Evolutionary conservation across 208 protist species (phyloP), one percentile per base, ranked within the genome.

Genomic region (Strigomonas galati): DNA sequence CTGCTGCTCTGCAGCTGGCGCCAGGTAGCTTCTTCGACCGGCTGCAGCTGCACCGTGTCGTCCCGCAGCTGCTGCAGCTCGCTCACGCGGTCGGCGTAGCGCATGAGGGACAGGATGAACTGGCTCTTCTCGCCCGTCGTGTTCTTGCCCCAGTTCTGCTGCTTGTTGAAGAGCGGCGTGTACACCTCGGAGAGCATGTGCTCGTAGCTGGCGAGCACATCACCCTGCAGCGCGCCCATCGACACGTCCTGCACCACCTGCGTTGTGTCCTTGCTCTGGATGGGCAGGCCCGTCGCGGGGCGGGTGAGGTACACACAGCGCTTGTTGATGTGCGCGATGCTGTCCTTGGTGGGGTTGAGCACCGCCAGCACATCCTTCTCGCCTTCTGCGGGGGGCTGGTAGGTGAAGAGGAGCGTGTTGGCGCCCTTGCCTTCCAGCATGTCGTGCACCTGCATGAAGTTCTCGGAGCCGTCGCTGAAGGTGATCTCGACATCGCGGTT

Each of bases 131-230:
- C 86, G 40, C 89, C 76, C 52, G 59, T 15, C n/a, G 86, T 86
- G 81, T 95, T 95, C 74, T 93, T 96, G 49, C 92, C 90, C 92
- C 92, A 97, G 40, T 81, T 67, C 30, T 64, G 65, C 62, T 86
- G 74, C 46, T 81, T 79, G 74, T 93, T 93, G 72, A 97, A 82
- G 57, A 96, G 67, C 19, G 92, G 92, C 10, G 85, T 92, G 87
- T 97, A 97, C 52, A 97, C 88, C 71, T 97, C 89, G 57, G 82
- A 93, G 21, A 95, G 70, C 27, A 97, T 79, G 58, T 95, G 87
- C 76, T 95, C 88, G 73, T 82, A 93, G 71, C 89, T 93, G 23
- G 79, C 71, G 44, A 95, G 74, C 19, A 94, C 69, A 68, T 97
- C 89, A 44, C 69, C 82, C 27, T 93, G 78, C 52, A 97, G 79